phyloP scores from a whole-genome alignment of 352 stramenopile species.

The Pythium sp. region DNA sequence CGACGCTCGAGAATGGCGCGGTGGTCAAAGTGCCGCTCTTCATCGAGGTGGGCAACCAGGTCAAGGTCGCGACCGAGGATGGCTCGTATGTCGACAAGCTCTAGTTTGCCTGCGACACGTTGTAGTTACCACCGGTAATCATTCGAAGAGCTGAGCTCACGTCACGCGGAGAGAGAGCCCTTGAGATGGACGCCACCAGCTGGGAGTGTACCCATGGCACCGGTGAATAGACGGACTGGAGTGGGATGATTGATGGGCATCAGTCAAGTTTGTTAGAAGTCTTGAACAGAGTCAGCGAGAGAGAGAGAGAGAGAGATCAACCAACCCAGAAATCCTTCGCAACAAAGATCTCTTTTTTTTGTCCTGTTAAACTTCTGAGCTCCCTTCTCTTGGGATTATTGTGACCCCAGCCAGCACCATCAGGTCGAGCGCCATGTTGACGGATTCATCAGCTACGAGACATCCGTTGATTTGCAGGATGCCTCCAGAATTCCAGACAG shows the following conservation, averaged over 20 bases:
- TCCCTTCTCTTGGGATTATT: too few relatives aligned
- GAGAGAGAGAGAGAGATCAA: too few relatives aligned
- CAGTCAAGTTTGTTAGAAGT: neutral
- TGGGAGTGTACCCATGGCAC: neutral
- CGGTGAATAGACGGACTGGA: neutral
- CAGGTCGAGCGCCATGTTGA: neutral
- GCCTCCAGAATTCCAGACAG: neutral
- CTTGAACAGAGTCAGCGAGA: too few relatives aligned
- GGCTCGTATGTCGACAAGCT: slow-evolving; percentile 78
- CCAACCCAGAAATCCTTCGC: neutral
- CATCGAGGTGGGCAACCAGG: slow-evolving; percentile 74
- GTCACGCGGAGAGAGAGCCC: neutral
- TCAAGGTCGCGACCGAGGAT: slow-evolving; percentile 74
- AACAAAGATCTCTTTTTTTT: too few relatives aligned
- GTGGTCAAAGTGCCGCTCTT: slow-evolving; percentile 83
- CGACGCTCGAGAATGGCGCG: slow-evolving; percentile 73
- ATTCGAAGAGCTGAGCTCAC: neutral
- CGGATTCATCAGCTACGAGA: neutral
- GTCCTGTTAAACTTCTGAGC: too few relatives aligned
- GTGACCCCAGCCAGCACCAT: neutral
- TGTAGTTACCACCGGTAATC: neutral
- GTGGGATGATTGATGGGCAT: neutral
- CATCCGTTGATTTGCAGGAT: neutral
- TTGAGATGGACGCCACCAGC: neutral
- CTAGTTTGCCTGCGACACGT: slow-evolving; percentile 17